Evolutionary conservation across 2,329 filamentous ascomycete species (phyloP), one percentile per base, ranked within the genome.

Genomic region (Paraphaeosphaeria minitans): DNA sequence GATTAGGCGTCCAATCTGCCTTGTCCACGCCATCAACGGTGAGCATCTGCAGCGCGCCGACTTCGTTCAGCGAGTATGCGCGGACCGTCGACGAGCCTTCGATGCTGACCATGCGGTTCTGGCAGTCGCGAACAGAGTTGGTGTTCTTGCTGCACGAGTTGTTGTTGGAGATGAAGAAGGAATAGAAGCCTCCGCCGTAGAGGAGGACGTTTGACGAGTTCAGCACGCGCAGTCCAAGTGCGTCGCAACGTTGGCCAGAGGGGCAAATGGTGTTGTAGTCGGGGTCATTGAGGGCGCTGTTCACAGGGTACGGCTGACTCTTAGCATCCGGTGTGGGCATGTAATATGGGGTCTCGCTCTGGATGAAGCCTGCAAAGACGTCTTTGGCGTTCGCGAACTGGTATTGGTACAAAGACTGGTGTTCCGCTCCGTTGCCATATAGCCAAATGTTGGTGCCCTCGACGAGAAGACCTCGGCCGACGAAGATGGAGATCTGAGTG

Each of bases 271-370:
- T 78, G 5, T 78, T 78, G 75, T 95, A 97, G 67, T 87, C 83
- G 0, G 93, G 90, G 72, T 95, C 91, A 50, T 78, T 78, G 71
- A 82, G 91, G 12, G 78, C 77, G 33, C 83, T 63, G 14, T 66
- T 66, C 62, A 82, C 78, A 0, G 79, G 80, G 76, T 90, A 93
- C 29, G 89, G 90, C 37, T 74, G 71, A 14, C 83, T 80, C 8
- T 85, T 83, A 1, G 91, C 86, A 65, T 90, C 85, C 3, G 93
- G 92, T 78, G 92, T 92, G 73, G 89, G 86, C 81, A 96, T 91
- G 84, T 89, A 92, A 82, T 87, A 87, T 13, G 93, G 90, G 2
- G 93, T 97, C 80, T 98, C 94, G 6, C 91, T 91, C 80, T 97
- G 94, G 70, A 97, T 93, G 59, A 91, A 81, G 13, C 86, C 88